Base-by-base conservation (phyloP, 1,284 basidiomycete species). In the Xerocomus nothofagi region DNA sequence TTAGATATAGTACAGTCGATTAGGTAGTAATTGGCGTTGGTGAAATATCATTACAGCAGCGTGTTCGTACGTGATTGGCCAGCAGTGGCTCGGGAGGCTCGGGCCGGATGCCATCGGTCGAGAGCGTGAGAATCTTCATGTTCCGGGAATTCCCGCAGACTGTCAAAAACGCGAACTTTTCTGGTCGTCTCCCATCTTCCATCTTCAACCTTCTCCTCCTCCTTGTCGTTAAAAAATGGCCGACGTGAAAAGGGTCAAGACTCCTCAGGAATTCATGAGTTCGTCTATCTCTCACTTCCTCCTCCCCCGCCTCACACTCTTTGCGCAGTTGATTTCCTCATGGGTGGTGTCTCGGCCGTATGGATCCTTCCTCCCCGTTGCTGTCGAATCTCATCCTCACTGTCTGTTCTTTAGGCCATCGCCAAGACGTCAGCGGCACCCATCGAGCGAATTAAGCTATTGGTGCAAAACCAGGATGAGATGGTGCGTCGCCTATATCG, bases 381-480 rank as follows among this genome's bases (percentile, higher is more conserved):
- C 1, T 12, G 27, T 43, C 7, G 23, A 36, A 27, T 37, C 43
- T 53, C 6, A 50, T 34, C 52, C 49, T 59, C 34, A 57, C 41
- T 1, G 6, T 31, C 41, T 47, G 45, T 54, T 42, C 29, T 64
- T 0, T 55, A 91, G 88, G 94, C 95, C 62, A 92, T 98, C 73
- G 89, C 95, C 52, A 98, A 98, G 84, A 98, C 95, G 57, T 91
- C 89, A 62, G 95, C 95, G 65, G 95, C 95, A 57, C 95, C 96
- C 77, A 98, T 98, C 69, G 95, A 98, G 85, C 93, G 95, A 73
- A 95, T 98, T 77, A 98, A 93, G 86, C 86, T 98, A 68, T 79
- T 98, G 71, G 91, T 98, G 62, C 94, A 98, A 78, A 98, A 98
- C 80, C 94, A 98, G 79, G 89, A 91, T 82, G 89, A 91, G 78